Base-by-base conservation (phyloP, 805 yeast genomes). In the Sungouiozyma intestinalis region DNA sequence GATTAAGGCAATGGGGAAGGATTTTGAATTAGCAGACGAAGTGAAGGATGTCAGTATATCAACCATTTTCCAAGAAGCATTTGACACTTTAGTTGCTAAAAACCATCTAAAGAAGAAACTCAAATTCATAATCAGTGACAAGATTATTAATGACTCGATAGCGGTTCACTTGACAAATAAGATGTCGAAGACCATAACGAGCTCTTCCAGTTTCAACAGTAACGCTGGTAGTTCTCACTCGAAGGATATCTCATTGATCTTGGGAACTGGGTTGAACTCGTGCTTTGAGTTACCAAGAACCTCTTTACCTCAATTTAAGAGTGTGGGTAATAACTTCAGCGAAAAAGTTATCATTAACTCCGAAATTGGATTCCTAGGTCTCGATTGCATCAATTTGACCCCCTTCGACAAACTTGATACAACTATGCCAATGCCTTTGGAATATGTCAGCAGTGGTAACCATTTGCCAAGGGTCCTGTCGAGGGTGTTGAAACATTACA, bases 231-330 rank as follows among this genome's bases (percentile, higher is more conserved):
- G 35, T 13, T 24, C 24, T 14, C 19, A 36, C 16, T 32, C n/a
- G 15, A 67, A 70, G 41, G 18, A 37, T 7, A 50, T 79, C 36
- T 81, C 83, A 0, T 48, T 81, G 48, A 82, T 81, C 3, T 57
- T 80, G 40, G 87, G 88, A 1, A 81, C 88, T 2, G 88, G 88
- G 1, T 58, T 76, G 41, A 81, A 81, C 50, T 57, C 75, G 31
- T 75, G 60, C 64, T 75, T 62, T 50, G 57, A 54, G 24, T 20
- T 57, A n/a, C 53, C 55, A 16, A 42, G 38, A 5, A 29, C 38
- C 3, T 9, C 19, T 13, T 35, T 55, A 35, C 60, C 60, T 1
- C 29, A 32, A 5, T 40, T 38, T 7, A 55, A 52, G 37, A 38
- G 7, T 37, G 20, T 3, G 14, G 17, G 11, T 9, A 27, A 17